Evolutionary conservation across 495 filamentous ascomycete species (phyloP).

Genomic region (Lophiotrema nucula): DNA sequence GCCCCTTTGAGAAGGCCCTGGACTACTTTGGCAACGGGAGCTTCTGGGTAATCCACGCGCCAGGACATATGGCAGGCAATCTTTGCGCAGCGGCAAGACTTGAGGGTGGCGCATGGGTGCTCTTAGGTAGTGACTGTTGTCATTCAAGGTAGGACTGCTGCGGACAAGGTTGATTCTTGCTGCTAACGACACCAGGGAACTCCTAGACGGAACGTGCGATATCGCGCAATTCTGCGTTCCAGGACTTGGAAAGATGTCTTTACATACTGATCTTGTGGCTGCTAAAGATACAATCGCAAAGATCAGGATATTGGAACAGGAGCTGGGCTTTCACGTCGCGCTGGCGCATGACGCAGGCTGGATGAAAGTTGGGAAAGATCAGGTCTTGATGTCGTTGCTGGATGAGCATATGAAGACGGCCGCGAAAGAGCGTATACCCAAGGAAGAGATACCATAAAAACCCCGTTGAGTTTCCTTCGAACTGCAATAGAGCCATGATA

Average conservation of each 20-base stretch:
- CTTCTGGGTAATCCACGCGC: slow-evolving; percentile 41
- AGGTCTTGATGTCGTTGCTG: slow-evolving; percentile 25
- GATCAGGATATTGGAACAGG: slow-evolving; percentile 16
- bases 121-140: slow-evolving; percentile 30
- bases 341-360: slow-evolving; percentile 27
- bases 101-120: slow-evolving; percentile 16
- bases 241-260: slow-evolving; percentile 14
- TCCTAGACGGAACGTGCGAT: slow-evolving; percentile 28
- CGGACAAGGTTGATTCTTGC: too few species aligned
- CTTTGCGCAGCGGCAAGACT: slow-evolving; percentile 30
- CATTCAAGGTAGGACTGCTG: slow-evolving; percentile 24
- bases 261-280: slow-evolving; percentile 25
- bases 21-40: slow-evolving; percentile 40
- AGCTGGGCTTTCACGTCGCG: slow-evolving; percentile 25
- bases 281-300: slow-evolving; percentile 20
- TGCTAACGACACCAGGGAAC: slow-evolving; percentile 18
- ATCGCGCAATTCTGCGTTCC: slow-evolving; percentile 27
- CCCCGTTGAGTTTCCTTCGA: background rate
- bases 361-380: slow-evolving; percentile 19
- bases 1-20: slow-evolving; percentile 38
- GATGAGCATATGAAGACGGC: slow-evolving; percentile 27
- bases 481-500: background rate
- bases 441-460: slow-evolving; percentile 28
- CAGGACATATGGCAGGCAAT: slow-evolving; percentile 39
- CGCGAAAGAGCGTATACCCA: slow-evolving; percentile 19